Evolutionary conservation across 2,329 filamentous ascomycete genomes (phyloP).

Genomic region (Pyrenophora seminiperda): DNA sequence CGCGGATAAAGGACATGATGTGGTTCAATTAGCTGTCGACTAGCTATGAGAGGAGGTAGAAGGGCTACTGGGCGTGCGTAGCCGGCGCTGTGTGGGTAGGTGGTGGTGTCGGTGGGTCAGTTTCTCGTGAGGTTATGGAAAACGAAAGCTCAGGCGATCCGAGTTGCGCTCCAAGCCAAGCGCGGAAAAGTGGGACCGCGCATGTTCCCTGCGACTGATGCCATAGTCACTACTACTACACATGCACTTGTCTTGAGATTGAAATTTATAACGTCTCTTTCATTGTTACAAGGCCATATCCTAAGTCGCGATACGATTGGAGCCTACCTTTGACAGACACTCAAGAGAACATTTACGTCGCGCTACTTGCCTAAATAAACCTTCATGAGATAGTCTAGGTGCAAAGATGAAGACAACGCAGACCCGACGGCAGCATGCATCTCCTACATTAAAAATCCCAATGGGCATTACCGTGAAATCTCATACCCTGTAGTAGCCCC

Average conservation of each 20-base stretch:
- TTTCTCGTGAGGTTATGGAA: slow-evolving; percentile 30
- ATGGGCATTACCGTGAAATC: too few relatives aligned
- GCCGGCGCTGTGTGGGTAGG: slow-evolving; percentile 29
- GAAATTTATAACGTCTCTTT: too few relatives aligned
- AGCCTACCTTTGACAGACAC: too few relatives aligned
- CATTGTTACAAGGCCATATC: too few relatives aligned
- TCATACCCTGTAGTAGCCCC: slow-evolving; percentile 30
- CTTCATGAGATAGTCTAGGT: background rate
- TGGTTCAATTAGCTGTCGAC: slow-evolving; percentile 33
- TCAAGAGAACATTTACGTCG: background rate
- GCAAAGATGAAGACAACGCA: background rate
- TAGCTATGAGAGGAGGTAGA: slow-evolving; percentile 27
- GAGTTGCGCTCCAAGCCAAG: slow-evolving; percentile 29
- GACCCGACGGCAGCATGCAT: too few relatives aligned
- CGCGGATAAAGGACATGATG: slow-evolving; percentile 48
- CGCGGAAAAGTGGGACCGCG: slow-evolving; percentile 25
- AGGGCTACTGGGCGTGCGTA: slow-evolving; percentile 28
- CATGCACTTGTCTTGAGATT: background rate
- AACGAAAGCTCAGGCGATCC: slow-evolving; percentile 33
- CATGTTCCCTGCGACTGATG: slow-evolving; percentile 18
- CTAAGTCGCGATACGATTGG: too few relatives aligned
- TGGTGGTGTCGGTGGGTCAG: slow-evolving; percentile 34
- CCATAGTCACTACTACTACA: slow-evolving; percentile 3
- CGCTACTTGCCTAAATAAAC: background rate
- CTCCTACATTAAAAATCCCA: too few relatives aligned